These are phyloP conservation scores for Fulvia fulva DNA, from an alignment of 2,329 filamentous ascomycete species.

Conservation along the genomic window DNA sequence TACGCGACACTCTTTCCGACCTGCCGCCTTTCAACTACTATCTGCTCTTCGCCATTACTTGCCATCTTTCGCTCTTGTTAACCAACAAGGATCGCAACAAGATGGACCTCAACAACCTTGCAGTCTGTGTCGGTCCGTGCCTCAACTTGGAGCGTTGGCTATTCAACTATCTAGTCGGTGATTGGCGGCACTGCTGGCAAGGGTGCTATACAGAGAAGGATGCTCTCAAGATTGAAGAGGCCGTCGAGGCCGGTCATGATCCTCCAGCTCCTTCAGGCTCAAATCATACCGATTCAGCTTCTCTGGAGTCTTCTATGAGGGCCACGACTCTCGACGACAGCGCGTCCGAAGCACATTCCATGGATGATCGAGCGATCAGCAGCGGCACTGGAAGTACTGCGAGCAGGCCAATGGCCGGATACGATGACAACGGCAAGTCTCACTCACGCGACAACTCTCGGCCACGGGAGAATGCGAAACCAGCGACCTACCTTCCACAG, in stretches of 20 bases:
- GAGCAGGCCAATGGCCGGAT: slow-evolving; percentile 11
- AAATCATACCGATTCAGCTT: slow-evolving; percentile 13
- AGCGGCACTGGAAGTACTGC: slow-evolving; percentile 17
- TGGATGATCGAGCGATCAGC: slow-evolving; percentile 19
- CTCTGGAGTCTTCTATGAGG: slow-evolving; percentile 15
- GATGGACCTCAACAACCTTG: slow-evolving; percentile 94
- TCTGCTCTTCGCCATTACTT: slow-evolving; percentile 93
- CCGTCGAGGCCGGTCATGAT: slow-evolving; percentile 24
- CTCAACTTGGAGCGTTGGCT: slow-evolving; percentile 95
- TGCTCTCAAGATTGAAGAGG: slow-evolving; percentile 24
- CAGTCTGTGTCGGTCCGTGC: slow-evolving; percentile 95
- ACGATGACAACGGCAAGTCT: not conserved
- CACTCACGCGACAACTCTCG: slow-evolving; percentile 13
- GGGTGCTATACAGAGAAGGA: slow-evolving; percentile 85
- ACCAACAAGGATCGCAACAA: slow-evolving; percentile 94
- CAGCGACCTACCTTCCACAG: slow-evolving; percentile 24
- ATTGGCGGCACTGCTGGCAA: slow-evolving; percentile 97
- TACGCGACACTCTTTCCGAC: slow-evolving; percentile 87
- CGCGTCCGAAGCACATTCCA: slow-evolving; percentile 9
- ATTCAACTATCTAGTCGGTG: slow-evolving; percentile 90
- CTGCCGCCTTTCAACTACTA: slow-evolving; percentile 98
- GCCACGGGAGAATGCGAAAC: slow-evolving; percentile 19
- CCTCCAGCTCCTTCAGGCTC: slow-evolving; percentile 4
- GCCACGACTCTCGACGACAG: slow-evolving; percentile 15
- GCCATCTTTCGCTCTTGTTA: slow-evolving; percentile 85